Conservation (phyloP, 768 basidiomycete species). For the Suillus brevipes region DNA sequence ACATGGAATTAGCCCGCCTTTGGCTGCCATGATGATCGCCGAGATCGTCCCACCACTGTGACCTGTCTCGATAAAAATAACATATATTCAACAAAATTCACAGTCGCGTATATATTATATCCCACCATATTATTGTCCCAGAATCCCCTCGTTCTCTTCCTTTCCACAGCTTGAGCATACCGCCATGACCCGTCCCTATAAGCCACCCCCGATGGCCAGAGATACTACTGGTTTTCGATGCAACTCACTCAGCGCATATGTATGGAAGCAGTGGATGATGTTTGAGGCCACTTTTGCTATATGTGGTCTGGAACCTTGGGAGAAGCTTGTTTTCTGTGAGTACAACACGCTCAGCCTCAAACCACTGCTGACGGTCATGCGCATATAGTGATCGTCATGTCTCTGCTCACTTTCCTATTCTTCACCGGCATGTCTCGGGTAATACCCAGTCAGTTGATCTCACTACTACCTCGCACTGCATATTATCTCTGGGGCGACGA, state of each 20-base stretch:
- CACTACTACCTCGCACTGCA: slow-evolving; percentile 46
- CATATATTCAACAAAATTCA: not conserved
- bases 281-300: slow-evolving; percentile 55
- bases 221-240: slow-evolving; percentile 7
- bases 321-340: slow-evolving; percentile 55
- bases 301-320: slow-evolving; percentile 61
- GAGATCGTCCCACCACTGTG: not conserved
- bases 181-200: not conserved
- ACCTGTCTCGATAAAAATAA: slow-evolving; percentile 2
- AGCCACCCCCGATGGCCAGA: not conserved
- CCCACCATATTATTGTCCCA: not conserved
- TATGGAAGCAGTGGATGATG: slow-evolving; percentile 52
- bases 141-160: not conserved
- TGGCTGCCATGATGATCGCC: not conserved
- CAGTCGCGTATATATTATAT: slow-evolving; percentile 1
- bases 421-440: slow-evolving; percentile 49
- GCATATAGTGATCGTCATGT: slow-evolving; percentile 36
- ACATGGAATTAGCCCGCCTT: not conserved
- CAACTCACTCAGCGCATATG: slow-evolving; percentile 10
- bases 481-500: slow-evolving; percentile 58
- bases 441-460: slow-evolving; percentile 51
- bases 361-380: not conserved
- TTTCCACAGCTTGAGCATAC: not conserved
- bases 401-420: slow-evolving; percentile 39
- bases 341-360: slow-evolving; percentile 11